Base-by-base conservation (phyloP, 169 alveolate genomes). In the Plasmodium gonderi region DNA sequence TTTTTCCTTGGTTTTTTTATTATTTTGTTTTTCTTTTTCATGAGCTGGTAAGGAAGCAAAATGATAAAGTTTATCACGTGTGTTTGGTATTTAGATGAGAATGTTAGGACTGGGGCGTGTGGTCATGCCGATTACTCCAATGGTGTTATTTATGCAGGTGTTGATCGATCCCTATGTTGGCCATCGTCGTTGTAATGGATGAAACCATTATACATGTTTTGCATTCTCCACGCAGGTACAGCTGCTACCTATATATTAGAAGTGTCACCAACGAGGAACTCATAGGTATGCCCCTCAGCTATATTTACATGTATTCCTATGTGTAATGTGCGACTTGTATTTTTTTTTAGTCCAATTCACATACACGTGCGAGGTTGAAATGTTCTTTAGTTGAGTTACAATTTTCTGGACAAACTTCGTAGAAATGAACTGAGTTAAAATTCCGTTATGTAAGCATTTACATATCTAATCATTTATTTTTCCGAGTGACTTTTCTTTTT, bases 21-120 rank as follows among this genome's bases (percentile, higher is more conserved):
- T 44, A 81, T 68, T 68, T 68, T 26, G 5, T 81, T 40, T 45
- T 81, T 81, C 40, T 81, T 81, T 81, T 81, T 31, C 47, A 81
- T 81, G 91, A 38, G 91, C 47, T 81, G 91, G 91, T 81, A 81
- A 8, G 69, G 74, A 44, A 0, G 38, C 47, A 2, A 67, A 44
- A 29, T 9, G 4, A n/a, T n/a, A n/a, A n/a, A n/a, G n/a, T n/a
- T n/a, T n/a, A n/a, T n/a, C n/a, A n/a, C n/a, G n/a, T n/a, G n/a
- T n/a, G n/a, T n/a, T n/a, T n/a, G n/a, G n/a, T n/a, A n/a, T n/a
- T n/a, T n/a, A n/a, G n/a, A n/a, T n/a, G n/a, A n/a, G n/a, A n/a
- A n/a, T n/a, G n/a, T n/a, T n/a, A n/a, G n/a, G n/a, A n/a, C n/a
- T n/a, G n/a, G n/a, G n/a, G n/a, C n/a, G n/a, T n/a, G n/a, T n/a